Percentiles rank a stretch among this genome's conserved stretches.
These are phyloP conservation scores for Spathaspora passalidarum DNA, from an alignment of 805 yeast genomes.

Conservation along the genomic window DNA sequence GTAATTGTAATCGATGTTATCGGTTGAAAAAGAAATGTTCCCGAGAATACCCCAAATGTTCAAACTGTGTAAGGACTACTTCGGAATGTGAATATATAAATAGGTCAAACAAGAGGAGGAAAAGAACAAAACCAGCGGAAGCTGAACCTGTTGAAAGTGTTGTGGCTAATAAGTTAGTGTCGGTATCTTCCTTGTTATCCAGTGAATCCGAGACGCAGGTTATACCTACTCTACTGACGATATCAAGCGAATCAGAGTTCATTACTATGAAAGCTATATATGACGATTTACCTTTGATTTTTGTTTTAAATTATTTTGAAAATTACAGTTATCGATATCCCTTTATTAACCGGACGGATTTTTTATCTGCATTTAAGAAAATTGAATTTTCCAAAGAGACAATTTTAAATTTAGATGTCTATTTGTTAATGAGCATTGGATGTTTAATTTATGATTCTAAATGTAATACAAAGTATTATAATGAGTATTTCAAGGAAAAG, in stretches of 20 bases:
- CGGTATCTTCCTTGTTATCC: slow-evolving; percentile 21
- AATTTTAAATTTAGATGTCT: slow-evolving; percentile 35
- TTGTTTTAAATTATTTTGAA: slow-evolving; percentile 34
- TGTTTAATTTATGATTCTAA: slow-evolving; percentile 34
- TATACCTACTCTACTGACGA: slow-evolving; percentile 5
- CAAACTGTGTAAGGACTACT: slow-evolving; percentile 33
- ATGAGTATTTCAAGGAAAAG: slow-evolving; percentile 28
- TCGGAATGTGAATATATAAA: slow-evolving; percentile 36
- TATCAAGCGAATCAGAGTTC: slow-evolving; percentile 27
- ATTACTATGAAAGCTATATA: slow-evolving; percentile 34
- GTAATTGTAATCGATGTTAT: slow-evolving; percentile 40
- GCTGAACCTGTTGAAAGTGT: slow-evolving; percentile 5
- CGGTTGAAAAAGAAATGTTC: slow-evolving; percentile 41
- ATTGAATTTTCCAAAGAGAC: slow-evolving; percentile 32
- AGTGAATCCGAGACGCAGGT: background rate
- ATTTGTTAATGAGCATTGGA: slow-evolving; percentile 38
- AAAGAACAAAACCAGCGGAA: background rate
- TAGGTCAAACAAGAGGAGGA: slow-evolving; percentile 26
- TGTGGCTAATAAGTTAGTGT: slow-evolving; percentile 16
- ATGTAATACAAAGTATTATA: slow-evolving; percentile 19
- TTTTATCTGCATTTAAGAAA: slow-evolving; percentile 20
- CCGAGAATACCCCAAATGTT: slow-evolving; percentile 36
- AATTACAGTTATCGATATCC: slow-evolving; percentile 37
- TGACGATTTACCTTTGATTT: slow-evolving; percentile 26
- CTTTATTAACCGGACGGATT: slow-evolving; percentile 22